phyloP scores from a whole-genome alignment of 345 rosid genomes.

The Dimocarpus longan region DNA sequence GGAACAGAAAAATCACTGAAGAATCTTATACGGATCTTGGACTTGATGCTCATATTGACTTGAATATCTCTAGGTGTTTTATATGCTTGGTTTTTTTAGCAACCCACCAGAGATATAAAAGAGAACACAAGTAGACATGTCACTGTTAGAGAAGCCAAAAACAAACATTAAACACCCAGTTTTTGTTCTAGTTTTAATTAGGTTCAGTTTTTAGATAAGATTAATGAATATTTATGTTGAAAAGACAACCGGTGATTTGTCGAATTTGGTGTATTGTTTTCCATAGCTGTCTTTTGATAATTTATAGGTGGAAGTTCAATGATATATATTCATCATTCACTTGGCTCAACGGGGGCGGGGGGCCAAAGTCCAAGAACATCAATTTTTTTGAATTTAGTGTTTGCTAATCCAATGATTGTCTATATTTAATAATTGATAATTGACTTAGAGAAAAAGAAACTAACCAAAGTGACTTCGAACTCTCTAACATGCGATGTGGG shows the following conservation, averaged over 20 bases:
- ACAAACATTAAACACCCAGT: neutral
- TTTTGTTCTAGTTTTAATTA: neutral
- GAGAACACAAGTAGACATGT: conserved; percentile 1
- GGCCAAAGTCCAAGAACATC: conserved; percentile 29
- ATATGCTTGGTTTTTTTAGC: neutral
- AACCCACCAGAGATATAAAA: conserved; percentile 23
- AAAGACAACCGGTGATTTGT: conserved; percentile 42
- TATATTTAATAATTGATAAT: neutral
- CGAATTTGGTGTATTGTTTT: conserved; percentile 48
- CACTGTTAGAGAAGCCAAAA: conserved; percentile 14
- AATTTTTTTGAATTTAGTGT: conserved; percentile 25
- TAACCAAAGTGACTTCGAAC: neutral
- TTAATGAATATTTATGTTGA: neutral
- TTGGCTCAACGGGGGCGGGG: conserved; percentile 37
- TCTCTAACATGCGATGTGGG: too few relatives aligned
- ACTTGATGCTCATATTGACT: conserved; percentile 38
- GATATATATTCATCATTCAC: conserved; percentile 21
- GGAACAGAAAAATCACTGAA: neutral
- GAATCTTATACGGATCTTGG: conserved; percentile 35
- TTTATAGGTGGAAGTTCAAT: neutral
- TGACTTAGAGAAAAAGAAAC: neutral
- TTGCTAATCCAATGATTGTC: conserved; percentile 31
- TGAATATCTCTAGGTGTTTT: neutral
- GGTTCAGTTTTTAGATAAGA: neutral
- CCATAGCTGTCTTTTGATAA: conserved; percentile 27